Evolutionary conservation across 2,329 filamentous ascomycete genomes (phyloP), one percentile per base, ranked within the genome.

Genomic region (Phialophora expanda): DNA sequence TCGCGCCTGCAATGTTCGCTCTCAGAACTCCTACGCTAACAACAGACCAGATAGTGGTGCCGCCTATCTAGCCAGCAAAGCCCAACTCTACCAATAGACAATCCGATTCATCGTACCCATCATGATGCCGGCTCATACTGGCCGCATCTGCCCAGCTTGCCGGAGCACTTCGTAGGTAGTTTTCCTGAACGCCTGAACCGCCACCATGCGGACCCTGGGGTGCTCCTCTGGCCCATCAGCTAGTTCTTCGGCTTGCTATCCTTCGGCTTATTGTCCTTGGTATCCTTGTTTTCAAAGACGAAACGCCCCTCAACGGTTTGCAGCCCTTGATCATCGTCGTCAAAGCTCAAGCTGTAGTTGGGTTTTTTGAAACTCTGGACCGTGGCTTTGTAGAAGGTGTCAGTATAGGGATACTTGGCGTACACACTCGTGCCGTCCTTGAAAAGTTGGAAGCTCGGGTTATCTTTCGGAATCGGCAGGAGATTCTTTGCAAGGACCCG

Each of bases 351-450:
- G 64, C 78, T 75, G 68, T 81, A 83, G 61, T 77, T 76, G 54
- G 81, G 80, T 69, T 82, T 84, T 73, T 79, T 89, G 81, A 82
- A 86, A 32, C 66, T 88, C 41, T 88, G 88, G 78, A 91, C 90
- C 71, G 93, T 90, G 1, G 91, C 91, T 75, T 90, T 89, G 76
- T 95, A 95, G 73, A 95, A 94, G 0, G 90, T 93, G 0, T 91
- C 93, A 0, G 91, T 94, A 72, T 92, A 89, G 0, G 91, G 91
- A 74, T 95, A 95, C 65, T 92, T 81, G 0, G 91, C 91, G 64
- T 94, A 81, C 8, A 94, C 91, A 54, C 87, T 86, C 75, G 89
- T 91, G 53, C 90, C 89, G 46, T 85, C 79, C 7, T 82, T 73
- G 70, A 85, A 87, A 41, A 90, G 86, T 65, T 90, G 85, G 48